phyloP scores from a whole-genome alignment of 2,329 filamentous ascomycete species.

The Aureobasidium sp. region DNA sequence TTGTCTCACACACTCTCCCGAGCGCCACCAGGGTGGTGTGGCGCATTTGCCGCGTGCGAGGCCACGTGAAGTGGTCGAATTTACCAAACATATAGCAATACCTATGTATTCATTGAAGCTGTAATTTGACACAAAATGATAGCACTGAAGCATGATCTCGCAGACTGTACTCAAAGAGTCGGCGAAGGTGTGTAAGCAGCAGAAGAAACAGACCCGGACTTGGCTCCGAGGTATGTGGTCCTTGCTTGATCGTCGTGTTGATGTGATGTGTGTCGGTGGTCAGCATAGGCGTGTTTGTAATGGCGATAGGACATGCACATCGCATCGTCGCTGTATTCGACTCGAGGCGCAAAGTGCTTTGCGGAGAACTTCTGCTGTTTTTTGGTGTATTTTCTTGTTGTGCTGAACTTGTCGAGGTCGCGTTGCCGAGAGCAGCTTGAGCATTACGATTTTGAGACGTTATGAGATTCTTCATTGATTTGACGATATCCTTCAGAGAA shows the following conservation, averaged over 20 bases:
- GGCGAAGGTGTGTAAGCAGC: background rate
- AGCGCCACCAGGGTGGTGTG: background rate
- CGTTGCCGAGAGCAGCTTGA: no score
- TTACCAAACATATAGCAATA: background rate
- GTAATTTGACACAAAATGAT: background rate
- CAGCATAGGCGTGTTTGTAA: background rate
- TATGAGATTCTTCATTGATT: background rate
- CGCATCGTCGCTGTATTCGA: no score
- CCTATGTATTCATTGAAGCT: background rate
- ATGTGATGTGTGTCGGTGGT: background rate
- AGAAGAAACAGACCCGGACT: background rate
- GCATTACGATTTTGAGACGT: no score
- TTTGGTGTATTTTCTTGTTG: no score
- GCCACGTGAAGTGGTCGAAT: constrained; percentile 4
- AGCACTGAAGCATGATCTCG: background rate
- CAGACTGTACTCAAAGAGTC: background rate
- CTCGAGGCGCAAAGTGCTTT: no score
- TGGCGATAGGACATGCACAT: background rate
- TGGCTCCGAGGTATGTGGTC: background rate
- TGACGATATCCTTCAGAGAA: background rate
- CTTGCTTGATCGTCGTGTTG: background rate
- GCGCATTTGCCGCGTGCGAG: background rate
- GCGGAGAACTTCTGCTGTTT: no score
- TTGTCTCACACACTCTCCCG: background rate
- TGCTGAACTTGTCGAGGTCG: no score